Evolutionary conservation across 176 grass and related monocot species (phyloP), one percentile per base, ranked within the genome.

Genomic region (Ampelocalamus luodianensis): DNA sequence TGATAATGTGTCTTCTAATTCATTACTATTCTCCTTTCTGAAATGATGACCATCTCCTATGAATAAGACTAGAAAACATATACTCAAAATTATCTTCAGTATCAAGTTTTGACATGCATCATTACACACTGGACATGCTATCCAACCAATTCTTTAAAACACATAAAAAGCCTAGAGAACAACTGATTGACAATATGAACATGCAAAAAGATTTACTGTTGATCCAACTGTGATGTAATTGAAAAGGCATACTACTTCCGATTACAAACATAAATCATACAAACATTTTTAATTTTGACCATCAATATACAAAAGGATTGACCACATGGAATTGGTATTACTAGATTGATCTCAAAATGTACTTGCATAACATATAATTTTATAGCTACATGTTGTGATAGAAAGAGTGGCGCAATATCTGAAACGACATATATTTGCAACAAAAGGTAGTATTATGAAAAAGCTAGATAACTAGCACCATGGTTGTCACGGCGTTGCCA

Each of bases 1-100:
- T 96, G 0, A 70, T 77, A 62, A 49, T 63, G 14, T 85, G 62
- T 56, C 73, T 79, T 20, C 81, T 90, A 71, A 75, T 65, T 79
- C 74, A 36, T 85, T 42, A 26, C 58, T 87, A 18, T 55, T 46
- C 20, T 77, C 8, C 37, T 73, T 38, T 83, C 36, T 55, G 54
- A 55, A 78, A 74, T 66, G 64, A 36, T 18, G 42, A 20, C 39
- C 59, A 75, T 71, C 13, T 81, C 1, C 27, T 59, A 37, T 78
- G 68, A 29, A 72, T 29, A 59, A 72, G 27, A 60, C 40, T 60
- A 83, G 42, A 45, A 65, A 64, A 11, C 1, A 34, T n/a, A 29
- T 14, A 54, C 7, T 82, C 48, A 70, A 32, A 73, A 68, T 60
- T 23, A 72, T 71, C 54, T n/a, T 62, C 1, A 18, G 9, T 18